A percentile compares a stretch with the other conserved stretches of the same genome.
Conservation (phyloP, 1,284 basidiomycete species). For the Microbotryum scabiosae region DNA sequence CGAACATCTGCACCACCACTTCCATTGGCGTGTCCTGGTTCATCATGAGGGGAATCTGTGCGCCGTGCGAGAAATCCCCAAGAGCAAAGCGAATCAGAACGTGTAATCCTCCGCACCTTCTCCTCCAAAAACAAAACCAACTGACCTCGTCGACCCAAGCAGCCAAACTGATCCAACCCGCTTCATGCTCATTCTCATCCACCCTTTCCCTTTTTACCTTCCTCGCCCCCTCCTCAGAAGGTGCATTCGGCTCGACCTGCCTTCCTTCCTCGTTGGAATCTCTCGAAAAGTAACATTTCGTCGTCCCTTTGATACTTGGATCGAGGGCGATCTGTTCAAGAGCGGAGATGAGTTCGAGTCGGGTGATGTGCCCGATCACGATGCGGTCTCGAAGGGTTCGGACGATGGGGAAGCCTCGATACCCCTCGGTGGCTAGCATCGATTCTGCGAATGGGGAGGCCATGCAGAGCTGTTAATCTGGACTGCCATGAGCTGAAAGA, state of each 20-base stretch:
- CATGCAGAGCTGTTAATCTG: slow-evolving; percentile 53
- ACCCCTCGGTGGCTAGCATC: slow-evolving; percentile 41
- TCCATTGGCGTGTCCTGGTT: slow-evolving; percentile 31
- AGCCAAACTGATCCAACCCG: slow-evolving; percentile 20
- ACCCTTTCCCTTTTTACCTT: background rate
- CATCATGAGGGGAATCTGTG: slow-evolving; percentile 29
- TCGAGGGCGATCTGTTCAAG: no score
- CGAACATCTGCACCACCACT: slow-evolving; percentile 35
- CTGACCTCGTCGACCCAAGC: slow-evolving; percentile 33
- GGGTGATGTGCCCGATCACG: slow-evolving; percentile 81
- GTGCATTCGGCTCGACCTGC: background rate
- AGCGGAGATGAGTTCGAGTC: slow-evolving; percentile 57
- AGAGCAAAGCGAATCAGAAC: background rate
- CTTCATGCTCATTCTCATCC: background rate
- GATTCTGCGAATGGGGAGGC: slow-evolving; percentile 21
- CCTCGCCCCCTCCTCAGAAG: background rate
- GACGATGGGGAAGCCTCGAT: slow-evolving; percentile 81
- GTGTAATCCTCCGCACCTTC: background rate
- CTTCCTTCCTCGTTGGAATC: no score
- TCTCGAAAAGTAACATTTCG: no score
- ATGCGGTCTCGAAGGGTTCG: slow-evolving; percentile 46
- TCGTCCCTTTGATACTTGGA: no score
- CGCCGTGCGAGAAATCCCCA: background rate
- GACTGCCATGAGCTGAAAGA: slow-evolving; percentile 55
- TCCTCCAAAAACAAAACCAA: no score